Evolutionary conservation across 2,329 filamentous ascomycete genomes (phyloP).

Genomic region (Cladosporium sp.): DNA sequence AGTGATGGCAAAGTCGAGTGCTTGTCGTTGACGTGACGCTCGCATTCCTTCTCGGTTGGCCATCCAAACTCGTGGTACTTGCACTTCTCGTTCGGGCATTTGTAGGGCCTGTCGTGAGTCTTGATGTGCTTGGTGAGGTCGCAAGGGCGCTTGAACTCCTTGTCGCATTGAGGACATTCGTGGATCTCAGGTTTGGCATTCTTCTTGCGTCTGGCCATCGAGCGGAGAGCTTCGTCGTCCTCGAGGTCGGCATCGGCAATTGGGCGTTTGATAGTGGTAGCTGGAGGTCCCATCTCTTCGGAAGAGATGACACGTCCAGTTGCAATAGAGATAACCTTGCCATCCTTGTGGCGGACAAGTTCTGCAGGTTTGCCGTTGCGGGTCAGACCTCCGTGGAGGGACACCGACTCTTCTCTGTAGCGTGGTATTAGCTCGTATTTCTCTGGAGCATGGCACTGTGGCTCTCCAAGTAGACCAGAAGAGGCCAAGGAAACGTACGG

Average conservation of each 20-base stretch:
- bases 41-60: slow-evolving; percentile 97
- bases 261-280: slow-evolving; percentile 52
- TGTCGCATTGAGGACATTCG: slow-evolving; percentile 74
- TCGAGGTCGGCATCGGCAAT: slow-evolving; percentile 62
- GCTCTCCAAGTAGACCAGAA: not conserved
- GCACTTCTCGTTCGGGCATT: slow-evolving; percentile 80
- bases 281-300: slow-evolving; percentile 59
- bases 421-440: slow-evolving; percentile 6
- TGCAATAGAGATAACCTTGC: slow-evolving; percentile 75
- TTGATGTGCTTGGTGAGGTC: slow-evolving; percentile 98
- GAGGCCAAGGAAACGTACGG: slow-evolving; percentile 43
- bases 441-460: not conserved
- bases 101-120: slow-evolving; percentile 95
- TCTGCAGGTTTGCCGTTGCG: slow-evolving; percentile 82
- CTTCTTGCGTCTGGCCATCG: slow-evolving; percentile 95
- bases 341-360: slow-evolving; percentile 79
- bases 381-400: slow-evolving; percentile 77
- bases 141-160: slow-evolving; percentile 95
- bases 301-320: slow-evolving; percentile 47
- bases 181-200: slow-evolving; percentile 60
- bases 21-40: slow-evolving; percentile 95
- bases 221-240: slow-evolving; percentile 80
- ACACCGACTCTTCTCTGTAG: slow-evolving; percentile 68
- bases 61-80: slow-evolving; percentile 89
- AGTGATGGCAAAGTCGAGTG: slow-evolving; percentile 78